Conservation (phyloP, 2,329 filamentous ascomycete species). For the Fusarium hostae region DNA sequence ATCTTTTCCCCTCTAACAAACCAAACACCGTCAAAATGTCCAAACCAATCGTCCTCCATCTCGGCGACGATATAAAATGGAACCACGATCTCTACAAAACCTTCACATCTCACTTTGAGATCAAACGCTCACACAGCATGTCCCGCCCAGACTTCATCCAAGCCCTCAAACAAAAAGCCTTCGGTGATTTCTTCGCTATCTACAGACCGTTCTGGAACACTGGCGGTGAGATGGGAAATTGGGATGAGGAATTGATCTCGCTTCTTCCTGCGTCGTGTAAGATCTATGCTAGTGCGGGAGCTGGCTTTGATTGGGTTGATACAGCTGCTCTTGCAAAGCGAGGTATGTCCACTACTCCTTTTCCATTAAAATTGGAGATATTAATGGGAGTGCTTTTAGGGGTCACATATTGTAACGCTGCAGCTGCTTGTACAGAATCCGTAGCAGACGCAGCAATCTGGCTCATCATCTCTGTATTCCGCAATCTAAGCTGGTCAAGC, state of each 20-base stretch:
- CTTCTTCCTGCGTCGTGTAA: constrained; percentile 39
- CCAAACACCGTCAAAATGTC: constrained; percentile 19
- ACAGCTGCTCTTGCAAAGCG: constrained; percentile 37
- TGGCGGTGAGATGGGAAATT: constrained; percentile 45
- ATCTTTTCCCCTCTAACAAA: neutral
- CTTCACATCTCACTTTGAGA: constrained; percentile 41
- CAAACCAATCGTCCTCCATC: constrained; percentile 45
- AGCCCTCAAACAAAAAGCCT: constrained; percentile 37
- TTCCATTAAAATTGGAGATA: rapidly evolving
- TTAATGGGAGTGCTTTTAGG: constrained; percentile 19
- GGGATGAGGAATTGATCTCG: constrained; percentile 42
- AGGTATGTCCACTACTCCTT: constrained; percentile 7
- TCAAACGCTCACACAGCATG: constrained; percentile 44
- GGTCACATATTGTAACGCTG: constrained; percentile 44
- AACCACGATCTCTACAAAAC: constrained; percentile 42
- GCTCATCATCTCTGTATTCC: constrained; percentile 45
- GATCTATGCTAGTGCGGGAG: constrained; percentile 43
- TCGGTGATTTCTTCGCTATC: constrained; percentile 43
- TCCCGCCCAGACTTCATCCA: constrained; percentile 41
- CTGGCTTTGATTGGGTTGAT: constrained; percentile 46
- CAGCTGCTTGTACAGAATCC: constrained; percentile 43
- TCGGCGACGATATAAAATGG: constrained; percentile 45
- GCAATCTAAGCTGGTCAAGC: constrained; percentile 42
- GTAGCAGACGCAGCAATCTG: constrained; percentile 44
- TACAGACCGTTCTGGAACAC: constrained; percentile 46